Evolutionary conservation across 345 rosid species (phyloP).

Genomic region (Hibiscus tridactylites): DNA sequence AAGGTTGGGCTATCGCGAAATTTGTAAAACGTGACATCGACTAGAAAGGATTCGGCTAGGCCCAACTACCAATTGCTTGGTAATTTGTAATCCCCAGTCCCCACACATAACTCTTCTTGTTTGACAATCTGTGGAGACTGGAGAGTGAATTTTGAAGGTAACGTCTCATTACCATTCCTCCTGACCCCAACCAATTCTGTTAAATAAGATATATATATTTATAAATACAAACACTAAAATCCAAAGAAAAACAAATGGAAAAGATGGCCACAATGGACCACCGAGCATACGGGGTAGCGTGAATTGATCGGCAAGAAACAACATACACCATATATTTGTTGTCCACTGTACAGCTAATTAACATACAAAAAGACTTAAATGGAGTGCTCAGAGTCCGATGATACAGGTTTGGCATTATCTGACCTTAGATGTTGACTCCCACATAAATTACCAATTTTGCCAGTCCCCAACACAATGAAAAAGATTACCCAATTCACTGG

Average conservation of each 20-base stretch:
- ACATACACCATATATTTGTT: not conserved
- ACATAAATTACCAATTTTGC: not conserved
- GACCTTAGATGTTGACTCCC: constrained; percentile 17
- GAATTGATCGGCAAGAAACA: not conserved
- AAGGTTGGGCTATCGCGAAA: no score
- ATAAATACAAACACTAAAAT: no score
- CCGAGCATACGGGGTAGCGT: not conserved
- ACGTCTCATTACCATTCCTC: no score
- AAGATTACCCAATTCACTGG: not conserved
- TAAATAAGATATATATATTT: no score
- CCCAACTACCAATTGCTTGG: not conserved
- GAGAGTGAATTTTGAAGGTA: no score
- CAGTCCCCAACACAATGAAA: not conserved
- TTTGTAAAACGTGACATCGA: no score
- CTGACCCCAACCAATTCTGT: no score
- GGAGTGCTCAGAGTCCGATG: not conserved
- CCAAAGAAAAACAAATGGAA: not conserved
- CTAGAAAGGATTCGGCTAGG: not conserved
- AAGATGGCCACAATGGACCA: not conserved
- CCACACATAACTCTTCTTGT: no score
- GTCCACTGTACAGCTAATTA: not conserved
- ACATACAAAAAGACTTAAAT: not conserved
- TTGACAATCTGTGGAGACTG: no score
- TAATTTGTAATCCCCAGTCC: no score
- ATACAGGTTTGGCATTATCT: constrained; percentile 18